Evolutionary conservation across 2,329 filamentous ascomycete species (phyloP), one percentile per base, ranked within the genome.

Genomic region (Pestalotiopsis sp.): DNA sequence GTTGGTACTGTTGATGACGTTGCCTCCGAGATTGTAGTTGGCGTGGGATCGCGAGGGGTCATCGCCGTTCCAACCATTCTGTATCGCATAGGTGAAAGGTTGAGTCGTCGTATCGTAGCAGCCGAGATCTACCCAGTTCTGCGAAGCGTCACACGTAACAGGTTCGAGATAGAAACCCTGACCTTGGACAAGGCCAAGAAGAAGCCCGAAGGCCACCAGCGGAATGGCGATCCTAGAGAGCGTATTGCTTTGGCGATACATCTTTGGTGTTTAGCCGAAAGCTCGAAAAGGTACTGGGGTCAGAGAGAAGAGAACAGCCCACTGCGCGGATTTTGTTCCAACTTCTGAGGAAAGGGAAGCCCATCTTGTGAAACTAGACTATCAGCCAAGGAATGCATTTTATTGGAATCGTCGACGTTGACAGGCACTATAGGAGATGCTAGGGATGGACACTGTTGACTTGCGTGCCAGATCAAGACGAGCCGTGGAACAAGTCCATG

Each of bases 81-180:
- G 38, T 13, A 64, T 9, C 6, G 61, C 61, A 30, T 13, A 64
- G n/a, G 61, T 52, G 40, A 64, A 64, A n/a, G 61, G 61, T 6
- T 64, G 38, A 7, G 26, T 39, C 11, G 38, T 52, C 10, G 22
- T 24, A 30, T 64, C 40, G 61, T 64, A 64, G 14, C 61, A 64
- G 22, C 61, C 61, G 20, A 64, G 61, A 22, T 64, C 61, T 9
- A 44, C 10, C 38, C 38, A 64, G 26, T 64, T 64, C n/a, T 64
- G 61, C 10, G 61, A 22, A 14, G 4, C 6, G 5, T 38, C 7
- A 13, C 61, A 64, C 5, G 61, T 24, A 17, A 64, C 52, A 44
- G 61, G 61, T 3, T 64, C 61, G 11, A 48, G 24, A 30, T 38
- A 64, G 26, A 38, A 64, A 3, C 61, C 61, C 22, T 64, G 61